Conservation (phyloP, 1,284 basidiomycete genomes). For the Coriolopsis trogii region DNA sequence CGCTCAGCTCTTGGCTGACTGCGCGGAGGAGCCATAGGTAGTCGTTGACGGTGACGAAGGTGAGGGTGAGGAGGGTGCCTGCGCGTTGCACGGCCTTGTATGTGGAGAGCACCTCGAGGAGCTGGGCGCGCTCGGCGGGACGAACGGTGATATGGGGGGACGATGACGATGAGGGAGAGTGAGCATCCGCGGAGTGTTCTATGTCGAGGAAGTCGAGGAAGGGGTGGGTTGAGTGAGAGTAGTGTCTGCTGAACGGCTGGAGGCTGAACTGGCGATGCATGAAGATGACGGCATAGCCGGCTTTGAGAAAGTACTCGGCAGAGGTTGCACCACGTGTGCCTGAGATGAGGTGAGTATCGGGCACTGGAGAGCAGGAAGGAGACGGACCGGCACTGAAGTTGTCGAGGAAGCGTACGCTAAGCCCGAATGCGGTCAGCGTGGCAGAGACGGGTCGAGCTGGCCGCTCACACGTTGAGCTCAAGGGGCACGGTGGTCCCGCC, state of each 20-base stretch:
- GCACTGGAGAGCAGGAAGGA: not conserved
- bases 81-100: conserved; percentile 83
- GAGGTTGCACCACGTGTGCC: conserved; percentile 97
- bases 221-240: conserved; percentile 96
- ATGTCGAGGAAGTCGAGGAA: conserved; percentile 96
- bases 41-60: conserved; percentile 95
- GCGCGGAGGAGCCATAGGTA: conserved; percentile 93
- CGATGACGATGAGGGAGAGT: conserved; percentile 20
- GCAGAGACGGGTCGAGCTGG: conserved; percentile 10
- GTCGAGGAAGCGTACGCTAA: conserved; percentile 96
- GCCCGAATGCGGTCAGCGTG: conserved; percentile 27
- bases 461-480: conserved; percentile 89
- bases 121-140: conserved; percentile 60
- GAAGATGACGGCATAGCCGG: conserved; percentile 97
- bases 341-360: conserved; percentile 31
- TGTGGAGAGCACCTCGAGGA: conserved; percentile 75
- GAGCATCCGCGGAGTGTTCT: conserved; percentile 40
- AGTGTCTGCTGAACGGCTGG: conserved; percentile 95
- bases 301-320: conserved; percentile 94
- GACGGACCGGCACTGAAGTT: conserved; percentile 94
- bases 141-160: conserved; percentile 65
- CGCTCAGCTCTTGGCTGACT: conserved; percentile 72
- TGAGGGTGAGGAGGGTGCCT: conserved; percentile 82
- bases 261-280: conserved; percentile 97
- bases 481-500: conserved; percentile 95